Conservation (phyloP, 257 asterid species). For the Parsonsia alboflavescens region DNA sequence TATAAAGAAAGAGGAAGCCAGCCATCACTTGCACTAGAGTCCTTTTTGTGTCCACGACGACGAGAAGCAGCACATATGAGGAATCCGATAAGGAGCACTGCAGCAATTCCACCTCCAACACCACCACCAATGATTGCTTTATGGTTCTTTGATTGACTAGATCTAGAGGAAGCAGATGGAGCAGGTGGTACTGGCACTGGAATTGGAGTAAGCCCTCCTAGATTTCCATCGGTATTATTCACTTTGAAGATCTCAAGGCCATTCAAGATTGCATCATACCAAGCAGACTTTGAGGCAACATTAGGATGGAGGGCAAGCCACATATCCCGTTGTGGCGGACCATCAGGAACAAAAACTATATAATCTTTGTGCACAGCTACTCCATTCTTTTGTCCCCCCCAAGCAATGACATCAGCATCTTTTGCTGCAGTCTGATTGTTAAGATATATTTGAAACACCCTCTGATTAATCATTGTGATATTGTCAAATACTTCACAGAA, state of each 20-base stretch:
- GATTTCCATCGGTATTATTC: slow-evolving; percentile 49
- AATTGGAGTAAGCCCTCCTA: slow-evolving; percentile 79
- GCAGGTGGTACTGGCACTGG: slow-evolving; percentile 41
- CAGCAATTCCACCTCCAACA: slow-evolving; percentile 74
- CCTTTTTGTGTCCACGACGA: slow-evolving; percentile 41
- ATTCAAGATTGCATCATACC: slow-evolving; percentile 71
- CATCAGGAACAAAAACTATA: slow-evolving; percentile 45
- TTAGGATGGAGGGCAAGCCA: slow-evolving; percentile 73
- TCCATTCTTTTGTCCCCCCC: slow-evolving; percentile 41
- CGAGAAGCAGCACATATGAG: slow-evolving; percentile 36
- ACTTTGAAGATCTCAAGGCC: slow-evolving; percentile 80
- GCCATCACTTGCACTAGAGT: slow-evolving; percentile 62
- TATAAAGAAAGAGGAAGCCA: slow-evolving; percentile 89
- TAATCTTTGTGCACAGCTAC: slow-evolving; percentile 57
- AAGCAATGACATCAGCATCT: slow-evolving; percentile 41
- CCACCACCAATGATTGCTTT: slow-evolving; percentile 65
- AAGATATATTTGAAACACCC: slow-evolving; percentile 39
- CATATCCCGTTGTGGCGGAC: slow-evolving; percentile 56
- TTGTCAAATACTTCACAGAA: slow-evolving; percentile 44
- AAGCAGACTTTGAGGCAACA: slow-evolving; percentile 23
- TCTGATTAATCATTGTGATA: slow-evolving; percentile 29
- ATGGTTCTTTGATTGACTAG: slow-evolving; percentile 31
- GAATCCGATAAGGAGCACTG: slow-evolving; percentile 51
- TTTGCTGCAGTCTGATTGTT: slow-evolving; percentile 42
- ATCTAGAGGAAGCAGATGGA: slow-evolving; percentile 16